phyloP scores from a whole-genome alignment of 2,329 filamentous ascomycete species.

The Aciculosporium take region DNA sequence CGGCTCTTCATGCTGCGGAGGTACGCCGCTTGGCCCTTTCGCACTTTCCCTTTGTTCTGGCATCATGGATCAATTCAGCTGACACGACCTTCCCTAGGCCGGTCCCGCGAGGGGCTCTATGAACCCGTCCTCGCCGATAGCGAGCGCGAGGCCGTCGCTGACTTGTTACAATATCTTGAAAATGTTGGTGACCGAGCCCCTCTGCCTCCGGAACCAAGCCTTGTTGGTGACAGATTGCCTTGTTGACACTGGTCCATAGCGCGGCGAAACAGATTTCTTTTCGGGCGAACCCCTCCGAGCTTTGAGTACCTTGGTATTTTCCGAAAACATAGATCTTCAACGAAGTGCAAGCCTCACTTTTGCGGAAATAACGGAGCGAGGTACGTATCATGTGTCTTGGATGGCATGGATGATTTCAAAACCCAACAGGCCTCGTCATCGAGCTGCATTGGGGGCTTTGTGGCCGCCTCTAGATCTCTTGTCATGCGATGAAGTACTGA shows the following conservation, averaged over 20 bases:
- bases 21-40: slow-evolving; percentile 13
- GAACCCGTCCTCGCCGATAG: slow-evolving; percentile 85
- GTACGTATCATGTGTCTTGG: slow-evolving; percentile 38
- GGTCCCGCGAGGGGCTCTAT: slow-evolving; percentile 67
- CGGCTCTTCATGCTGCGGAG: slow-evolving; percentile 45
- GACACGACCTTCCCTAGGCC: slow-evolving; percentile 34
- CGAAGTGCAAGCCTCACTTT: slow-evolving; percentile 95
- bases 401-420: not conserved
- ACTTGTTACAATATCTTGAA: slow-evolving; percentile 88
- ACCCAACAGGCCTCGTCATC: not conserved
- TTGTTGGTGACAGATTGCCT: not conserved
- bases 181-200: slow-evolving; percentile 49
- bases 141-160: slow-evolving; percentile 91
- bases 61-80: slow-evolving; percentile 11
- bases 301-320: slow-evolving; percentile 91
- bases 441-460: not conserved
- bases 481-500: slow-evolving; percentile 2
- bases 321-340: slow-evolving; percentile 95
- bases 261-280: slow-evolving; percentile 96
- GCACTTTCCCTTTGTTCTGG: slow-evolving; percentile 2
- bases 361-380: slow-evolving; percentile 96
- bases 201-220: not conserved
- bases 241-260: slow-evolving; percentile 34
- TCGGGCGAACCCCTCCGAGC: slow-evolving; percentile 86
- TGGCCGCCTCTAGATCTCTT: not conserved